Base-by-base conservation (phyloP, 108 stramenopile genomes). In the Cyclotella baltica region DNA sequence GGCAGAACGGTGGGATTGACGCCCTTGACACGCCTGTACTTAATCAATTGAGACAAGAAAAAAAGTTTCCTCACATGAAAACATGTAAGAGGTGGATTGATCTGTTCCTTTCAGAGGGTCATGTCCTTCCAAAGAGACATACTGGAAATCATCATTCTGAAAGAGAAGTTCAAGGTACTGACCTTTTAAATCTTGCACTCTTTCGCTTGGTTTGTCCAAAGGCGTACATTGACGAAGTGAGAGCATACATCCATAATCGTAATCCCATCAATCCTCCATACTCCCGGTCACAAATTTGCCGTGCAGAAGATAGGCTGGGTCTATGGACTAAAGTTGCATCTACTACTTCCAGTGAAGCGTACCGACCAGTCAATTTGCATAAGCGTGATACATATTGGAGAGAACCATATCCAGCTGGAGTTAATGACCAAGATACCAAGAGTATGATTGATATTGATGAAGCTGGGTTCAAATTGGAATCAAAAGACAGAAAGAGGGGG, bases 361-460 rank as follows among this genome's bases (percentile, higher is more conserved):
- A 64, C 58, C 40, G 38, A 3, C 67, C 76, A 9, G 37, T 58
- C 6, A 76, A 76, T 59, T 30, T 76, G 15, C 18, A 23, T 18
- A 62, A 53, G 16, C 67, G 76, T 2, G 13, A 69, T 8, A 31
- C 15, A 2, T 76, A 64, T 46, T 76, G 67, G 55, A 58, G 37
- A 4, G n/a, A 13, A 9, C 6, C 27, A 25, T 52, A 74, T 22
- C 73, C 73, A 5, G 18, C 22, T 38, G 62, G 73, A 35, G 29
- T 64, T 3, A n/a, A 19, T 23, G 73, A 25, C 3, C 4, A 25
- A 18, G n/a, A 28, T 27, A 65, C 63, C 1, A 4, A 35, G 8
- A 29, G 31, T 55, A 65, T 74, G 4, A 64, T 74, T 36, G 73
- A 74, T 56, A 52, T 74, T 23, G 73, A 74, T 18, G 62, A 74